These are phyloP conservation scores for Melanogaster broomeanus DNA, from an alignment of 768 basidiomycete species.

Conservation along the genomic window DNA sequence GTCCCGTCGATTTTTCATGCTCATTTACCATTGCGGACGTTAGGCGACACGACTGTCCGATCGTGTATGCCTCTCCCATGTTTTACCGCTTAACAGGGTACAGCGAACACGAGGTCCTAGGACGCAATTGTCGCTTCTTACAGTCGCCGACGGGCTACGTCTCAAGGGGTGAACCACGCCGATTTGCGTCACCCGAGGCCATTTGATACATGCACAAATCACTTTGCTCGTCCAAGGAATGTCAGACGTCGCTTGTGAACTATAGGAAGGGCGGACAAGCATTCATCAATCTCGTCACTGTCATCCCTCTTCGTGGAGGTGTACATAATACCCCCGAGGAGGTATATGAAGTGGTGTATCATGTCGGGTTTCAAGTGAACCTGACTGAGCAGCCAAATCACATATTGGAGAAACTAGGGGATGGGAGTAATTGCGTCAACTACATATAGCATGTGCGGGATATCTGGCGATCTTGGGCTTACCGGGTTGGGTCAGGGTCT, in stretches of 20 bases:
- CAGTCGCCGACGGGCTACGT: conserved; percentile 72
- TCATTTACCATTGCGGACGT: conserved; percentile 92
- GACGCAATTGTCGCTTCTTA: conserved; percentile 89
- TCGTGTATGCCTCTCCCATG: conserved; percentile 87
- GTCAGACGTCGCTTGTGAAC: conserved; percentile 85
- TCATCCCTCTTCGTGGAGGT: conserved; percentile 83
- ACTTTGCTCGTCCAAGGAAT: conserved; percentile 77
- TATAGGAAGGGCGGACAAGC: conserved; percentile 82
- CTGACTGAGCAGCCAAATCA: conserved; percentile 83
- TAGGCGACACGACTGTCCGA: conserved; percentile 76
- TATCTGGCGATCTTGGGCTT: not conserved
- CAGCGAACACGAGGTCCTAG: conserved; percentile 71
- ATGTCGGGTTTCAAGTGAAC: conserved; percentile 97
- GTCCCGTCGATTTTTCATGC: conserved; percentile 91
- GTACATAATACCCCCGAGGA: conserved; percentile 47
- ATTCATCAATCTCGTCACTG: conserved; percentile 90
- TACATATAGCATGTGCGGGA: conserved; percentile 40
- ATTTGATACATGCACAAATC: conserved; percentile 69
- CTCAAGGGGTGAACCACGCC: conserved; percentile 52
- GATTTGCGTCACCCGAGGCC: conserved; percentile 62
- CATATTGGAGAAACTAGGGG: conserved; percentile 75
- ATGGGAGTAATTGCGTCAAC: conserved; percentile 77
- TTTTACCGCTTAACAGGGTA: conserved; percentile 84
- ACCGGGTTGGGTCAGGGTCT: not conserved
- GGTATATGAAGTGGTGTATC: conserved; percentile 74